phyloP scores from a whole-genome alignment of 2,329 filamentous ascomycete genomes.

The Alternaria longipes region DNA sequence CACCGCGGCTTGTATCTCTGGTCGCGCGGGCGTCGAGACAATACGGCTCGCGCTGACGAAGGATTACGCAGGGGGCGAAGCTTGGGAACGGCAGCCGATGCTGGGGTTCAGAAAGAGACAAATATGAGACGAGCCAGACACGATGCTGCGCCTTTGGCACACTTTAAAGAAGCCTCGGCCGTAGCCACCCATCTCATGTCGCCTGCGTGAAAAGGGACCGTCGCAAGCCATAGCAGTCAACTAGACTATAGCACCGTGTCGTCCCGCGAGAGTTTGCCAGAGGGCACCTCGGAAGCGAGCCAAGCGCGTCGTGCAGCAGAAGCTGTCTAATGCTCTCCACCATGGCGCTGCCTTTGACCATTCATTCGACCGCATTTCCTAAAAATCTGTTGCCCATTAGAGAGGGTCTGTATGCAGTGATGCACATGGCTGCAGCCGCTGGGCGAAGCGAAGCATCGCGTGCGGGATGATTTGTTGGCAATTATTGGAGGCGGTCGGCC shows the following conservation, averaged over 20 bases:
- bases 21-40: constrained; percentile 31
- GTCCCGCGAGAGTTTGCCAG: constrained; percentile 25
- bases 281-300: constrained; percentile 24
- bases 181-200: constrained; percentile 37
- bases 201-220: constrained; percentile 22
- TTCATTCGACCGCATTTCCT: constrained; percentile 21
- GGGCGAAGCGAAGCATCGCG: constrained; percentile 28
- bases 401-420: constrained; percentile 20
- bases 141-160: constrained; percentile 28
- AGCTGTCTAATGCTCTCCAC: constrained; percentile 35
- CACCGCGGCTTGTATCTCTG: constrained; percentile 14
- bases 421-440: constrained; percentile 34
- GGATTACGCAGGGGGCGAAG: constrained; percentile 33
- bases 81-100: constrained; percentile 27
- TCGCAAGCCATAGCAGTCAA: constrained; percentile 21
- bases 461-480: constrained; percentile 29
- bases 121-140: constrained; percentile 41
- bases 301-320: constrained; percentile 29
- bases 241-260: constrained; percentile 22
- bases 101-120: constrained; percentile 32
- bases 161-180: constrained; percentile 33
- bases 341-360: constrained; percentile 26
- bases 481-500: constrained; percentile 25
- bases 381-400: constrained; percentile 26
- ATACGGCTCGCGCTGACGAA: constrained; percentile 35